Base-by-base conservation (phyloP, 257 asterid genomes). In the Dorcoceras hygrometricum region DNA sequence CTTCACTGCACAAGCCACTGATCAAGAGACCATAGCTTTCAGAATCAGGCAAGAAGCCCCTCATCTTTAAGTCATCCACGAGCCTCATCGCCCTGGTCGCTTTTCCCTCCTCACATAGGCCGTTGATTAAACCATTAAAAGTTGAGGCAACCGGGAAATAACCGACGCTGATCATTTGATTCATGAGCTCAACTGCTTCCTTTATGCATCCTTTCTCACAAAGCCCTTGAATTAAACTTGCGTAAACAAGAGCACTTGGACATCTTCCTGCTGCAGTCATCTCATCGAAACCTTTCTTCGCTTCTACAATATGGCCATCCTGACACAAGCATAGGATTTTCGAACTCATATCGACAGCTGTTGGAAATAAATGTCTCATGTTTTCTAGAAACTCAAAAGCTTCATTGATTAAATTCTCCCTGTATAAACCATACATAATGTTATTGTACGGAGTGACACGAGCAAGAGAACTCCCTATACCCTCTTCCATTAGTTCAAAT, bases 391-490 rank as follows among this genome's bases (percentile, higher is more conserved):
- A 90, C 72, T 82, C 85, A 6, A 80, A 68, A 16, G 88, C 91
- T 79, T 82, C 79, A 19, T 73, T 74, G 6, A 68, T 19, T 65
- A 74, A 64, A 61, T 71, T 81, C 51, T 80, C 86, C 80, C 65
- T 88, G 73, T 84, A 93, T 23, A 90, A 63, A 64, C 96, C 95
- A 64, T 86, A 88, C 9, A 90, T 50, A 34, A 94, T 76, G 84
- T 88, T 87, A 63, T 94, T 94, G 74, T 80, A 94, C 3, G 97
- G 92, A 66, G 84, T 71, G 31, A 84, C 77, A 24, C 59, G 81
- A n/a, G 73, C 64, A 23, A 22, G 55, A 36, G 57, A 76, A 12
- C 75, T 79, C 65, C 63, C 68, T 65, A 34, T 72, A 32, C 72
- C 77, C 65, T 85, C 87, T 57, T 71, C 75, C 90, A 90, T 79